phyloP scores from a whole-genome alignment of 2,329 filamentous ascomycete species.

The Pyrenophora graminea region DNA sequence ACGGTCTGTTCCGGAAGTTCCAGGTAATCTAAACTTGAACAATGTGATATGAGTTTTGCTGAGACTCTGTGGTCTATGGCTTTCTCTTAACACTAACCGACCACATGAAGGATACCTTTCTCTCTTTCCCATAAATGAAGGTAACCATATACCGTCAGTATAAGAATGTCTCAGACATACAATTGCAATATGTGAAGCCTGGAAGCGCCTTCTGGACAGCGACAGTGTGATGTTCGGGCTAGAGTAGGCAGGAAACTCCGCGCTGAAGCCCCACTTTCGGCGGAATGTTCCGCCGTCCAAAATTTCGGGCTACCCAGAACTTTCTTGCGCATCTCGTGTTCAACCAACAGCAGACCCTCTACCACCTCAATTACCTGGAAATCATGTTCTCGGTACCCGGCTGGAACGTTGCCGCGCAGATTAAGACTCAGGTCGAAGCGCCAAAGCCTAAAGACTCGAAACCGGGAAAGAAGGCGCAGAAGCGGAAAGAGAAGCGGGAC shows the following conservation, averaged over 20 bases:
- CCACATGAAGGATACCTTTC: no score
- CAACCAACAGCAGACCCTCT: neutral
- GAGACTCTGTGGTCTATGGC: no score
- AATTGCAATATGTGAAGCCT: no score
- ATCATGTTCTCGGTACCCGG: slow-evolving; percentile 90
- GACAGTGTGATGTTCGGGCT: no score
- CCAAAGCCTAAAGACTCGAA: slow-evolving; percentile 42
- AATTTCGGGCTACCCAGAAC: slow-evolving; percentile 16
- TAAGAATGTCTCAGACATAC: no score
- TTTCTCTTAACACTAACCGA: no score
- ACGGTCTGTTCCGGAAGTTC: no score
- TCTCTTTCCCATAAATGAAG: no score
- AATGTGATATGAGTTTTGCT: no score
- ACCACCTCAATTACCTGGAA: neutral
- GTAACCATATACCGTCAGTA: no score
- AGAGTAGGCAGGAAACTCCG: slow-evolving; percentile 11
- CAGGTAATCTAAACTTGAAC: no score
- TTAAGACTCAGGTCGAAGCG: slow-evolving; percentile 69
- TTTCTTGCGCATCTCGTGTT: neutral
- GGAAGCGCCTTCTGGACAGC: no score
- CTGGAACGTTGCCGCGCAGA: slow-evolving; percentile 79
- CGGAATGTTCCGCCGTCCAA: slow-evolving; percentile 24
- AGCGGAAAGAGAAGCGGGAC: slow-evolving; percentile 57
- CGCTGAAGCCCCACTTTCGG: slow-evolving; percentile 26
- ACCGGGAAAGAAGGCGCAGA: slow-evolving; percentile 61